Evolutionary conservation across 352 stramenopile genomes (phyloP), one percentile per base, ranked within the genome.

Genomic region (Phytophthora citricola): DNA sequence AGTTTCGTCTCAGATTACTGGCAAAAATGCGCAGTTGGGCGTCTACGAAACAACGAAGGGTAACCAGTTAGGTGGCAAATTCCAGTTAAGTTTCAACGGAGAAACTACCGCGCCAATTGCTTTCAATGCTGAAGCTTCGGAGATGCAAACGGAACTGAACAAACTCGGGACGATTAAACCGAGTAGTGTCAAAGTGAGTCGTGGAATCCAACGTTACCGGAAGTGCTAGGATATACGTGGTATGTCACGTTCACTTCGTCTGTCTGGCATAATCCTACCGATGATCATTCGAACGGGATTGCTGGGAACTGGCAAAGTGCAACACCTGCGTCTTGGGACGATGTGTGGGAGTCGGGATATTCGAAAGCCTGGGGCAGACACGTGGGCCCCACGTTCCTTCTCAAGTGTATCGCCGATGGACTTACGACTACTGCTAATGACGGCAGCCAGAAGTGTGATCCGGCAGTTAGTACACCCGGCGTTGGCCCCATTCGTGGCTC

Each of bases 361-460:
- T 98, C 94, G 2, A 98, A 98, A 67, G 93, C 92, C 4, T 99
- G 97, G 97, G 97, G 97, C 1, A 96, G 95, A 15, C 98, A 99
- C 59, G 94, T 98, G 3, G 97, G 97, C 0, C 86, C 96, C 32
- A 81, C 98, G 40, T 72, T 85, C 12, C 48, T 62, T 15, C 55
- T 94, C 1, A 58, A 67, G 17, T 95, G 87, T 47, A 75, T 91
- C 53, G 73, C 81, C n/a, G 79, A 84, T 38, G 81, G 83, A 0
- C 53, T 95, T 29, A 90, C 81, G 9, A 92, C 80, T 4, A 80
- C 82, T 9, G 75, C 82, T 4, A 89, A 53, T 34, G 82, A 91
- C 34, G 78, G 81, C 0, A 87, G 57, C n/a, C 73, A 91, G 52
- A 43, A 58, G 2, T 94, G 87, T 48, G 20, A n/a, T 1, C 53